Base-by-base conservation (phyloP, 176 grass and related monocot species). In the Oryza punctata region DNA sequence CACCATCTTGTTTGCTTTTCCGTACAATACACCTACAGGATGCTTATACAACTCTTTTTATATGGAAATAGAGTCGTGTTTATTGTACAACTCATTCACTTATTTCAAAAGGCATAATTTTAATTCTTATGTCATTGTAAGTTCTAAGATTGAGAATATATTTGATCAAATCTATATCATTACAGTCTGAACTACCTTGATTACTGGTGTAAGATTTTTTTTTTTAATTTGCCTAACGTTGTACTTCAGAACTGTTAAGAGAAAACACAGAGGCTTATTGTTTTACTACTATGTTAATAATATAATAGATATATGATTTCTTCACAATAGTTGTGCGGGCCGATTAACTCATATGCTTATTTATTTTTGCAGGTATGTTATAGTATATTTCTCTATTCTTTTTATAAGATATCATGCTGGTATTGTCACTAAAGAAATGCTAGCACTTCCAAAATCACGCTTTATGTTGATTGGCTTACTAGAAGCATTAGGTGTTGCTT, bases 401-500 rank as follows among this genome's bases (percentile, higher is more conserved):
- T 90, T 71, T 57, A 3, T 92, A 65, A 91, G 93, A 82, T 96
- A 89, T 27, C 80, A 29, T 3, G 77, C 87, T n/a, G 87, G 91
- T 21, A 94, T 90, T 78, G 87, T 96, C 57, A 96, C 82, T 60
- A 92, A 41, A 77, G 87, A 96, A 87, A 98, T 98, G 96, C 84
- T 98, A 65, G 85, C 74, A 25, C 86, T 98, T 70, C 96, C 96
- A 13, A 98, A 98, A 76, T 80, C 91, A 32, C 82, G 44, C 15
- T 98, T 98, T 61, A 61, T 89, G 66, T 76, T 91, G 54, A 92
- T 98, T 79, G 93, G 96, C 9, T 54, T 90, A 9, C 77, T 94
- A 32, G 93, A 98, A 85, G 96, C 96, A 5, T 63, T 95, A 67
- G 96, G 93, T 28, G 93, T 90, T 69, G 93, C 96, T 82, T 88